Evolutionary conservation across 169 alveolate genomes (phyloP), one percentile per base, ranked within the genome.

Genomic region (Plasmodium inui): DNA sequence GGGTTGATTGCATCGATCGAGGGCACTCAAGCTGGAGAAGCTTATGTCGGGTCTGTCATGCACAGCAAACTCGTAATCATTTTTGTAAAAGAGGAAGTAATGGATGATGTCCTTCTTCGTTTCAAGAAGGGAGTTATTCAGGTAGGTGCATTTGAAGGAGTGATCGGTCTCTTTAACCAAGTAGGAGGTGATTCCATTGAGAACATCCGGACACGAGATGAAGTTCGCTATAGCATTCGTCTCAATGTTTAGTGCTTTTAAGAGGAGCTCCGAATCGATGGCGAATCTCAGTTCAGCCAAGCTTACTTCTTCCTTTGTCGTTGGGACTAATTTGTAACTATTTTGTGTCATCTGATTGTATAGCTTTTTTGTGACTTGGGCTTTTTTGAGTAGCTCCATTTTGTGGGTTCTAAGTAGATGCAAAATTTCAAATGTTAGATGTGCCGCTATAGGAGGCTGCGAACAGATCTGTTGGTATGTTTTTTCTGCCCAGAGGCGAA

Each of bases 381-480:
- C 81, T 53, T 81, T 89, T 80, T 89, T 89, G 70, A 89, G 72
- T 80, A 89, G 82, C 7, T 89, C 91, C 50, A 89, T 61, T 89
- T 89, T 89, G 28, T 46, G 72, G 46, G 81, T 89, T 89, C 94
- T 89, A 79, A 89, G 72, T 22, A 89, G 81, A 50, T 80, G 26
- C 50, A 89, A 12, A 8, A 89, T 89, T 80, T 89, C 94, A 46
- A 89, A 89, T 37, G 94, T 89, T 34, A 89, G n/a, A 61, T 89
- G 94, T 57, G 88, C 82, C 41, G 94, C 94, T 67, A 89, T 61
- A n/a, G 94, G 88, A 2, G 94, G 94, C n/a, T 61, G 74, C 8
- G 91, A 12, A 44, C 37, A 39, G 34, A 89, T 89, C 50, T 67
- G 46, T 89, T 89, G 76, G 53, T 89, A 89, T 6, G 94, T 89